Evolutionary conservation across 352 stramenopile genomes (phyloP), one percentile per base, ranked within the genome.

Genomic region (Aphanomyces invadans): DNA sequence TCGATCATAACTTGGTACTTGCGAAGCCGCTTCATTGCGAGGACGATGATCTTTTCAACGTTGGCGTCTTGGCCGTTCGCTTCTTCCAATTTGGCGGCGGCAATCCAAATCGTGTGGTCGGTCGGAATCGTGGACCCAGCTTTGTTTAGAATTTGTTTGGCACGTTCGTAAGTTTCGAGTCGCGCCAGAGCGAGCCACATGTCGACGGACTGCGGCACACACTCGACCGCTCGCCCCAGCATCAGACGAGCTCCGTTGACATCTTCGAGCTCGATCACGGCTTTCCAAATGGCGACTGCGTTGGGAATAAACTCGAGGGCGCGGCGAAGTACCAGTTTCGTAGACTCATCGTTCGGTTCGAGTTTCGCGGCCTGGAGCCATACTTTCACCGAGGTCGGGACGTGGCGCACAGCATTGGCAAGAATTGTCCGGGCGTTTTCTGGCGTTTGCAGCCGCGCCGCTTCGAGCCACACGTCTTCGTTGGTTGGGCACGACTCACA

Each of bases 401-500:
- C 81, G 36, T 96, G 80, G 31, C 87, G 79, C 10, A 98, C 93
- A 10, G 93, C 97, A 49, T 96, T 97, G 1, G 95, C 96, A 19
- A 99, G 72, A 71, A 99, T 97, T 3, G 83, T 96, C 74, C 98
- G 98, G 44, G 93, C 96, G 61, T 99, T 98, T 55, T 98, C 90
- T 4, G 85, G 79, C 33, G 90, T 97, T 75, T 99, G 92, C 44
- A 99, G 76, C 25, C 96, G 77, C 28, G 95, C 90, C 0, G 97
- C 96, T 77, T 99, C 97, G 15, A 99, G 78, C 97, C 97, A 99
- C 15, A 99, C 95, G 75, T 99, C 96, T 72, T 99, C 96, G 59
- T 89, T 93, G 0, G 91, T 95, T 1, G 96, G 89, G 76, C 97
- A 99, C 19, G 81, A 90, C 73, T 98, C 90, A 65, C 96, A 99